Conservation (phyloP, 78 protist genomes). For the Chrysochromulina parva region DNA sequence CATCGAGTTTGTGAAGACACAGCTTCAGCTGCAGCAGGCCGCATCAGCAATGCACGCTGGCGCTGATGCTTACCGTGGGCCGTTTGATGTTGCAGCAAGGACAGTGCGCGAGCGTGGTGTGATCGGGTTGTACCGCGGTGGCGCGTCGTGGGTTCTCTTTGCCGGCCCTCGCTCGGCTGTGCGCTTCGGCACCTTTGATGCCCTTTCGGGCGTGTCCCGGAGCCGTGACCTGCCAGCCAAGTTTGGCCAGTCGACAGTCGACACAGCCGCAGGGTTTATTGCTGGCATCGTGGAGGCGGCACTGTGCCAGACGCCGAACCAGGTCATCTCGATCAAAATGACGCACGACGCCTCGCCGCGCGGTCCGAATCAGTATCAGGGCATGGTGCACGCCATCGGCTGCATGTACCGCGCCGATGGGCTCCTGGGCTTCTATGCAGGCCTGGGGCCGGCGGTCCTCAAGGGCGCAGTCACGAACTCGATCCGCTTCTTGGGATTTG, state of each 20-base stretch:
- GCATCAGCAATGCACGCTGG: neutral
- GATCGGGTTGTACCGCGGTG: neutral
- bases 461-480: neutral
- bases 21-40: neutral
- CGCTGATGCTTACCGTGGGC: neutral
- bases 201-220: neutral
- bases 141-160: neutral
- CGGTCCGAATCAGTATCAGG: neutral
- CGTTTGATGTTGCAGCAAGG: neutral
- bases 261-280: neutral
- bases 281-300: neutral
- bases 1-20: neutral
- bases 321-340: neutral
- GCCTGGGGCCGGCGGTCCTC: neutral
- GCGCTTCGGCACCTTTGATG: neutral
- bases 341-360: neutral
- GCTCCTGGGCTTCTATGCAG: neutral
- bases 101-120: neutral
- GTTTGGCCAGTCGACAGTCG: neutral
- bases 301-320: neutral
- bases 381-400: neutral
- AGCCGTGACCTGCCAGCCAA: no score
- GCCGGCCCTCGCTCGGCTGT: constrained; percentile 17
- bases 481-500: neutral
- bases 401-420: neutral